Percentiles rank a stretch among this genome's conserved stretches.
Conservation (phyloP, 495 filamentous ascomycete genomes). For the Xylaria intraflava region DNA sequence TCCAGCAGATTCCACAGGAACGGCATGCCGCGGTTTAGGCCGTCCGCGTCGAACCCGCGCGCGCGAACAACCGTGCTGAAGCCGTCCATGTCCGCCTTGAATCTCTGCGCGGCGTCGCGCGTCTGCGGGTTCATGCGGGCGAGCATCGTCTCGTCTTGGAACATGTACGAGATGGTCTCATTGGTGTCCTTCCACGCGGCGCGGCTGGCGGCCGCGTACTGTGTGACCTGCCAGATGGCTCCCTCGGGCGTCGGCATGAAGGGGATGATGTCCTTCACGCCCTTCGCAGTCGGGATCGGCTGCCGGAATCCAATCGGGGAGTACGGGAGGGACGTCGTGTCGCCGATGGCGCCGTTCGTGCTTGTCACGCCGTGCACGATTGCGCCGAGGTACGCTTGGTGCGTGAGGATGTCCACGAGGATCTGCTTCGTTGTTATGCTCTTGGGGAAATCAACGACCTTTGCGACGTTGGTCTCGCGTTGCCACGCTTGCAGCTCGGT, state of each 20-base stretch:
- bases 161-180: slow-evolving; percentile 26
- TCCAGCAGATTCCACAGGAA: slow-evolving; percentile 31
- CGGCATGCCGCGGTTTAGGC: slow-evolving; percentile 34
- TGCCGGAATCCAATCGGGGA: slow-evolving; percentile 29
- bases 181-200: slow-evolving; percentile 13
- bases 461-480: slow-evolving; percentile 14
- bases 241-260: slow-evolving; percentile 23
- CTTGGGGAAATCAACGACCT: slow-evolving; percentile 22
- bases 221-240: slow-evolving; percentile 4
- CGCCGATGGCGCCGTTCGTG: slow-evolving; percentile 19
- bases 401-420: slow-evolving; percentile 31
- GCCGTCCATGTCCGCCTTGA: slow-evolving; percentile 16
- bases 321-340: slow-evolving; percentile 28
- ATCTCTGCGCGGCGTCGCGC: slow-evolving; percentile 10
- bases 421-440: slow-evolving; percentile 7
- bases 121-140: slow-evolving; percentile 13
- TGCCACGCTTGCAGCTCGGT: slow-evolving; percentile 32
- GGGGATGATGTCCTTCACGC: slow-evolving; percentile 18
- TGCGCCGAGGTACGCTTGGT: slow-evolving; percentile 16
- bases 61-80: slow-evolving; percentile 22
- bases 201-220: slow-evolving; percentile 15
- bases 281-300: slow-evolving; percentile 28
- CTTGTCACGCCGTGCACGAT: slow-evolving; percentile 29
- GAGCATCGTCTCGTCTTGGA: slow-evolving; percentile 21
- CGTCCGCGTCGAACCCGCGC: slow-evolving; percentile 26